Evolutionary conservation across 2,329 filamentous ascomycete genomes (phyloP), one percentile per base, ranked within the genome.

Genomic region (Cladosporium sp.): DNA sequence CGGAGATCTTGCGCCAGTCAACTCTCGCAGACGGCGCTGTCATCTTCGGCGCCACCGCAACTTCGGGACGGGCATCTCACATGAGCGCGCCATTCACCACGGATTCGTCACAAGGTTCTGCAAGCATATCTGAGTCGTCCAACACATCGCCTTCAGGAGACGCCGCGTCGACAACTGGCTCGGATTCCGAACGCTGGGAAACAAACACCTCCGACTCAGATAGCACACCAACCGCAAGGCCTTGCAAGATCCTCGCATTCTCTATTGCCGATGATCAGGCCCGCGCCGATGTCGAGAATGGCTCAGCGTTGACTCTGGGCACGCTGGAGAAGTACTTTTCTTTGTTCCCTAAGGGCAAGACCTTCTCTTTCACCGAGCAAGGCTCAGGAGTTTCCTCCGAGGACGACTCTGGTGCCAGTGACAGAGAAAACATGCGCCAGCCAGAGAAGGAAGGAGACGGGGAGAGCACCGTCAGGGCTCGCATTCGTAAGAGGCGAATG

Each of bases 401-500:
- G 33, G 62, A 66, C 16, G 64, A 66, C 19, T 59, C 55, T 18
- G 48, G 48, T 10, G 52, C 55, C 5, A 59, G 58, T 40, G 56
- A 56, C 14, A 51, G 57, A 32, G 57, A 58, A 31, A 35, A 34
- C 4, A 53, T 66, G 62, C 59, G 64, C 43, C 8, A 76, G 75
- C 48, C 63, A 63, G 66, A 73, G 22, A 74, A 74, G 3, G 38
- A 59, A 31, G 41, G 43, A 35, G 31, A 56, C 18, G 53, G 40
- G 37, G 43, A 57, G 11, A 55, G 54, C 7, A 44, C 55, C 22
- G 34, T 11, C 8, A 57, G 54, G 43, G 43, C 37, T 38, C 58
- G 58, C 9, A 44, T 43, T 62, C 66, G 60, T 62, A 66, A 58
- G 62, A 66, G 44, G 52, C 63, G 14, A 66, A 76, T 61, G 71